Base-by-base conservation (phyloP, 2,329 filamentous ascomycete species). In the Fusarium algeriense region DNA sequence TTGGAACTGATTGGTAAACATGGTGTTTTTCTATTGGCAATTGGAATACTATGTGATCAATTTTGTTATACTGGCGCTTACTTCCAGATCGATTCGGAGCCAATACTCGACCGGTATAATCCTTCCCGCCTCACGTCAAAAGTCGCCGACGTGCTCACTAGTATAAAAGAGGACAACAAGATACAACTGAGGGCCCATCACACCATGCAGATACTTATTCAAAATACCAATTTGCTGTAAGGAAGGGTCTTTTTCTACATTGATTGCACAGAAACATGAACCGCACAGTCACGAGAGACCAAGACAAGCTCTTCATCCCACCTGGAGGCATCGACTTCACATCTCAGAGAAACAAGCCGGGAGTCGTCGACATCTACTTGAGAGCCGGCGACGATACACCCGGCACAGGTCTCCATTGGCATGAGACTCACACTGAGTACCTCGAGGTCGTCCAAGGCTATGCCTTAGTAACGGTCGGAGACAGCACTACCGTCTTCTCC, bases 391-490 rank as follows among this genome's bases (percentile, higher is more conserved):
- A 68, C 4, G 41, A 46, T 7, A 64, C 65, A 7, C 58, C 58
- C 6, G 52, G 57, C 15, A 72, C 68, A 23, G 69, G 70, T 13
- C 69, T 73, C 3, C 70, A 73, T 40, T 73, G 70, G 70, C 70
- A 73, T 11, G 67, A 73, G 26, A 58, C 46, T 28, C 64, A 68
- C 20, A 68, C 65, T 14, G 70, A 75, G 40, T 68, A 74, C 43
- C 32, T 75, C 2, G 43, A 75, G 50, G 58, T 74, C 34, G 26
- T 69, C 6, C 60, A 68, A 43, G 69, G 73, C 30, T 73, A 74
- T 38, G 71, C 73, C 9, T 58, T 73, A 11, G 59, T 75, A 14
- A 74, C 71, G 17, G 41, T 75, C 14, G 73, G 67, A 41, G 54
- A 74, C 19, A 50, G 34, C 41, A 74, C 67, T 13, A 64, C 53